phyloP scores from a whole-genome alignment of 2,329 filamentous ascomycete genomes.

The Hymenoscyphus scutula region DNA sequence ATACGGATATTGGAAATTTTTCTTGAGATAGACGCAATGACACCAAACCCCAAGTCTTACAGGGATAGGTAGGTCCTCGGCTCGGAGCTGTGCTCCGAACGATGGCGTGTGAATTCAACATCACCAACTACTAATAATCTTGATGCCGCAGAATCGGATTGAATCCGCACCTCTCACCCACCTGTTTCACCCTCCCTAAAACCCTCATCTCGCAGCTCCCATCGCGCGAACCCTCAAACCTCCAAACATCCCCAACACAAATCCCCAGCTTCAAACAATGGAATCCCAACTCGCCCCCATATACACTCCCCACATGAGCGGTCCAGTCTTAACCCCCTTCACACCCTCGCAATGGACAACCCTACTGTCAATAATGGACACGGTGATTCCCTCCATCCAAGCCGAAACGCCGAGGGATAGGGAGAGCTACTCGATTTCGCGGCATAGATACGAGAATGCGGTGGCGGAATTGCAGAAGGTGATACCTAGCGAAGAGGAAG shows the following conservation, averaged over 20 bases:
- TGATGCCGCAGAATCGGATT: background rate
- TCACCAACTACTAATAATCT: background rate
- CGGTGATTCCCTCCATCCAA: conserved; percentile 59
- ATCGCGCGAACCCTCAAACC: background rate
- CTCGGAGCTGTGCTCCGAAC: background rate
- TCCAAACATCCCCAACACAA: background rate
- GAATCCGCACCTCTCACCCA: background rate
- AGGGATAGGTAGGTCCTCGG: background rate
- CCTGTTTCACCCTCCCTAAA: background rate
- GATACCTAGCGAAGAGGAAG: conserved; percentile 41
- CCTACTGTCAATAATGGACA: conserved; percentile 54
- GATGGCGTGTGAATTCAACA: too few relatives aligned
- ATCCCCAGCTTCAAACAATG: conserved; percentile 4
- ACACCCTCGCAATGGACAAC: conserved; percentile 52
- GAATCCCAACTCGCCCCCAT: conserved; percentile 22
- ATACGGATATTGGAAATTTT: too few relatives aligned
- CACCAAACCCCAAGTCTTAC: background rate
- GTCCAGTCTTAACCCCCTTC: conserved; percentile 39
- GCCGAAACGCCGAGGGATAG: conserved; percentile 31
- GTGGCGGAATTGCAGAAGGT: conserved; percentile 41
- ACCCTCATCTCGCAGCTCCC: too few relatives aligned
- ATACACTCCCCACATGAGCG: conserved; percentile 9
- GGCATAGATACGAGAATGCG: conserved; percentile 49
- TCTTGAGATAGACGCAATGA: too few relatives aligned
- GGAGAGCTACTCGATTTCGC: conserved; percentile 42